phyloP scores from a whole-genome alignment of 805 yeast species.

The Pachysolen tannophilus region DNA sequence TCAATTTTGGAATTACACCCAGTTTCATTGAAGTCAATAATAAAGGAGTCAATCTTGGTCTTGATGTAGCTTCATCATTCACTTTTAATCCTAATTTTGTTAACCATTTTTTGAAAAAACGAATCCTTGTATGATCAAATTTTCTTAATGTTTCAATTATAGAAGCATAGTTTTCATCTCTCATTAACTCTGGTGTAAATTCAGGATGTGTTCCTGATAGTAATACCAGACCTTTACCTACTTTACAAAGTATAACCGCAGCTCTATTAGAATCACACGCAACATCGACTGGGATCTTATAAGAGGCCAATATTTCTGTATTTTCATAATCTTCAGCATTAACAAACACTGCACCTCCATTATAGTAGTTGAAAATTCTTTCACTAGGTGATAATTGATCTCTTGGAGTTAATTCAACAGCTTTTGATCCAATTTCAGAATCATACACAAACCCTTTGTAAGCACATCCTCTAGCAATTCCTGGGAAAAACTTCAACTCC shows the following conservation, averaged over 20 bases:
- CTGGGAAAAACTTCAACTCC: slow-evolving; percentile 78
- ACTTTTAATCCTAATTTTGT: slow-evolving; percentile 60
- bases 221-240: slow-evolving; percentile 71
- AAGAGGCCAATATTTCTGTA: slow-evolving; percentile 70
- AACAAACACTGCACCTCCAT: slow-evolving; percentile 87
- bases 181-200: slow-evolving; percentile 48
- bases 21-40: slow-evolving; percentile 37
- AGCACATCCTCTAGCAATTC: slow-evolving; percentile 75
- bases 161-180: slow-evolving; percentile 23
- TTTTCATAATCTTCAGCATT: slow-evolving; percentile 55
- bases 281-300: slow-evolving; percentile 49
- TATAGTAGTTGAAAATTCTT: slow-evolving; percentile 45
- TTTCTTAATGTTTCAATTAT: slow-evolving; percentile 33
- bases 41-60: slow-evolving; percentile 68
- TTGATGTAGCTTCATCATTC: slow-evolving; percentile 37
- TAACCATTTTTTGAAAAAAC: slow-evolving; percentile 51
- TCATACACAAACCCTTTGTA: slow-evolving; percentile 75
- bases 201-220: slow-evolving; percentile 90
- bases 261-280: slow-evolving; percentile 36
- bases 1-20: slow-evolving; percentile 22
- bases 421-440: slow-evolving; percentile 67
- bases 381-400: slow-evolving; percentile 22
- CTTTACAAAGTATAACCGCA: slow-evolving; percentile 61
- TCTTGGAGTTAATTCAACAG: slow-evolving; percentile 35
- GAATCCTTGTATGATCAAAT: slow-evolving; percentile 39